A percentile compares a stretch with the other conserved stretches of the same genome.
Conservation (phyloP, 768 basidiomycete genomes). For the Phylloporus sp. region DNA sequence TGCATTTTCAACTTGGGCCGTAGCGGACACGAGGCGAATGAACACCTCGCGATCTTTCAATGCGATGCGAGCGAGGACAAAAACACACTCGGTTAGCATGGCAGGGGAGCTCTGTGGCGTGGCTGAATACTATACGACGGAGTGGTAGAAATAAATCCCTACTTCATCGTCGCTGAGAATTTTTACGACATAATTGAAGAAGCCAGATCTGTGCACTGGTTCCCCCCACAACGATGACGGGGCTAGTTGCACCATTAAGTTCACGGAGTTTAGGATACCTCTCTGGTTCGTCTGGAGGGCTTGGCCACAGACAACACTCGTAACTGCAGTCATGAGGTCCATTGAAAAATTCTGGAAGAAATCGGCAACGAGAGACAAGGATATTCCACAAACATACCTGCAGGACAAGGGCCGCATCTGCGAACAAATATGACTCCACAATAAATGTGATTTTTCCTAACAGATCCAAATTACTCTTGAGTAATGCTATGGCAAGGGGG, state of each 20-base stretch:
- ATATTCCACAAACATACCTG: constrained; percentile 42
- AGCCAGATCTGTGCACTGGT: constrained; percentile 65
- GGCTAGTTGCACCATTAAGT: constrained; percentile 57
- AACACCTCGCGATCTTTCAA: constrained; percentile 65
- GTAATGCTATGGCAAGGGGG: constrained; percentile 53
- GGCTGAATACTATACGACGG: constrained; percentile 7
- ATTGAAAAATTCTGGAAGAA: constrained; percentile 43
- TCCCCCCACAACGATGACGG: constrained; percentile 67
- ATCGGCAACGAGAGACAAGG: constrained; percentile 1
- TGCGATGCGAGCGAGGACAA: constrained; percentile 68
- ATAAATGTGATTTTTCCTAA: constrained; percentile 63
- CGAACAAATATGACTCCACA: constrained; percentile 74
- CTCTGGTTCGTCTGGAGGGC: constrained; percentile 52
- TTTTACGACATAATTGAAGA: constrained; percentile 60
- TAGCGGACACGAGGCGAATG: constrained; percentile 61
- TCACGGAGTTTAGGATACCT: constrained; percentile 55
- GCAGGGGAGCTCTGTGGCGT: constrained; percentile 25
- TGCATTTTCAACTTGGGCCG: constrained; percentile 43
- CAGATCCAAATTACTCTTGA: constrained; percentile 68
- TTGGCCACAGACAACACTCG: constrained; percentile 45
- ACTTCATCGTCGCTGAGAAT: constrained; percentile 67
- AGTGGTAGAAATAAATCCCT: constrained; percentile 9
- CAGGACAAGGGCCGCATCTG: constrained; percentile 57
- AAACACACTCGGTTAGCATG: constrained; percentile 62
- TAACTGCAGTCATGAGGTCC: constrained; percentile 56